Conservation (phyloP, 306 rosid genomes). For the Pyrus bretschneideri region DNA sequence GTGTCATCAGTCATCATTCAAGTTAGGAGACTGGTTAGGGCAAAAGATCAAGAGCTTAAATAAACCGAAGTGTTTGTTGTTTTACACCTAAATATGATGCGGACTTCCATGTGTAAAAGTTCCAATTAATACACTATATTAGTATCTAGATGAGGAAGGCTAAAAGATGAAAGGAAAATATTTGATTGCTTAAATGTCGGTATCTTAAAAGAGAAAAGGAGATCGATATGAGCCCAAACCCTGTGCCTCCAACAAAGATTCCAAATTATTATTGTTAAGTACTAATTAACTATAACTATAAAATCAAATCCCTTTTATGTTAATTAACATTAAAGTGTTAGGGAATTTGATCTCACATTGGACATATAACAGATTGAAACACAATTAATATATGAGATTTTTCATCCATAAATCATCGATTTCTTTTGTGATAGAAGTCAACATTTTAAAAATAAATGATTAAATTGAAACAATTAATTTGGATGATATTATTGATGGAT, state of each 20-base stretch:
- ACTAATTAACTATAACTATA: not conserved
- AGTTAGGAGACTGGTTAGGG: not conserved
- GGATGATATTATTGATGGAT: too few relatives aligned
- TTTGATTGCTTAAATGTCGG: not conserved
- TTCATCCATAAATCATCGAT: too few relatives aligned
- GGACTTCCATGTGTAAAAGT: not conserved
- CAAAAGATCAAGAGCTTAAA: constrained; percentile 1
- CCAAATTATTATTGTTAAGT: not conserved
- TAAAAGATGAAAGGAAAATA: not conserved
- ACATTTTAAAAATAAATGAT: too few relatives aligned
- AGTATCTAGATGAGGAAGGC: not conserved
- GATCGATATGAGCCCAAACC: not conserved
- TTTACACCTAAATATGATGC: not conserved
- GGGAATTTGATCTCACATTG: too few relatives aligned
- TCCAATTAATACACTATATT: not conserved
- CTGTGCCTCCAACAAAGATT: not conserved
- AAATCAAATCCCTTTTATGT: not conserved
- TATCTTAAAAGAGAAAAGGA: not conserved
- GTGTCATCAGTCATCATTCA: not conserved
- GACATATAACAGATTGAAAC: too few relatives aligned
- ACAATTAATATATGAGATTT: too few relatives aligned
- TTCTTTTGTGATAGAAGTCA: too few relatives aligned
- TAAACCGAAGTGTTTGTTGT: not conserved
- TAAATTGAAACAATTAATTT: too few relatives aligned
- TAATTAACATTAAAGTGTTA: not conserved